Evolutionary conservation across 352 stramenopile species (phyloP), one percentile per base, ranked within the genome.

Genomic region (Blastocystis sp.): DNA sequence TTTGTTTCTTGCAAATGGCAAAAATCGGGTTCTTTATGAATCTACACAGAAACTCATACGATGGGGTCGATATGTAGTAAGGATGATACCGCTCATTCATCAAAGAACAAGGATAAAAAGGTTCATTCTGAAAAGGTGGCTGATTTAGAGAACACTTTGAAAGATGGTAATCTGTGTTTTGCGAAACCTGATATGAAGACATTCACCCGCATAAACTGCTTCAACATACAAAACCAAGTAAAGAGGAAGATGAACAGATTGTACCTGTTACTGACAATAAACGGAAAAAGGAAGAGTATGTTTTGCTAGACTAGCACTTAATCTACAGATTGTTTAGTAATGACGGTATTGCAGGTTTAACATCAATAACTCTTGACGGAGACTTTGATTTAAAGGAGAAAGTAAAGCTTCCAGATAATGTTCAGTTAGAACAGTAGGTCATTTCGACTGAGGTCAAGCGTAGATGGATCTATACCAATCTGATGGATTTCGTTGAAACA

Each of bases 31-130:
- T 29, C 3, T 15, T 26, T 9, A 59, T 56, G 53, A 37, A 15
- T 79, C 20, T 59, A 18, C n/a, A 6, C 7, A 7, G 59, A 39
- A 43, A 59, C 11, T 29, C 7, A 18, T 26, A 79, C 20, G 55
- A 84, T 84, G 73, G 73, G 73, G 26, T 84, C 45, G 13, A 68
- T 68, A 47, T 61, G 29, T 53, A 84, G 73, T 66, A 84, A 68
- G 56, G 47, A 50, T 4, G 47, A 68, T 69, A 53, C 59, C 15
- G 41, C 39, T 5, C n/a, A 47, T 5, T 66, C 62, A 26, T 66
- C 47, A 18, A 53, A 41, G 13, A 66, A 69, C 3, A 64, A 64
- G 23, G 54, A 68, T 15, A 84, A 84, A n/a, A 64, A 68, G 55
- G 50, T 29, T 37, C 34, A 68, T 20, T 23, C 13, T n/a, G 56